A percentile compares a stretch with the other conserved stretches of the same genome.
Evolutionary conservation across 1,284 basidiomycete species (phyloP).

Genomic region (Spongiforma sp.): DNA sequence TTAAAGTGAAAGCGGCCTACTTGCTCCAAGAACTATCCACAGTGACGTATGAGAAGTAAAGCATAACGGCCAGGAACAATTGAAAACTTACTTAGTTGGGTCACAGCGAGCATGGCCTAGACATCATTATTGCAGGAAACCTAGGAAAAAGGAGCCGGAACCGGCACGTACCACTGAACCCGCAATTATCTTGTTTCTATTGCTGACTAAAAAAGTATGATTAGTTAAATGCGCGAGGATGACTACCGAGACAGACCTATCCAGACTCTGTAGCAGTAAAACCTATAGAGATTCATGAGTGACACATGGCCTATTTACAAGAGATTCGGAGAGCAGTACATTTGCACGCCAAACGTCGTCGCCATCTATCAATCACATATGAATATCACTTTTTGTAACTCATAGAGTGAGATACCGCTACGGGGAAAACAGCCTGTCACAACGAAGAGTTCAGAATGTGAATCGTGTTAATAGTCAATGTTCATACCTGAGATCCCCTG

Average conservation of each 20-base stretch:
- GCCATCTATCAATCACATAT: not conserved
- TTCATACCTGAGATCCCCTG: no score
- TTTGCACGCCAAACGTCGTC: conserved; percentile 5
- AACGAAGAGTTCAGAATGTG: no score
- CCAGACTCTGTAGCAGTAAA: conserved; percentile 18
- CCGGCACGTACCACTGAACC: conserved; percentile 6
- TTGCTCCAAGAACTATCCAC: conserved; percentile 1
- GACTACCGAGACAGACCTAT: not conserved
- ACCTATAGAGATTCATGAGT: conserved; percentile 5
- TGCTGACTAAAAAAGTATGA: conserved; percentile 2
- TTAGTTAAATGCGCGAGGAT: not conserved
- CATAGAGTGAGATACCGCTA: no score
- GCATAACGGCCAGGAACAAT: not conserved
- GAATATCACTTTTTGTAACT: no score
- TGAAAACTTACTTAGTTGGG: conserved; percentile 4
- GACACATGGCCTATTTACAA: no score
- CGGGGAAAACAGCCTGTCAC: no score
- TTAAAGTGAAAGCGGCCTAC: not conserved
- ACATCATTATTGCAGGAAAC: not conserved
- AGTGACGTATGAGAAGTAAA: not conserved
- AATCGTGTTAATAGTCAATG: no score
- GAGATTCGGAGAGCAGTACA: not conserved
- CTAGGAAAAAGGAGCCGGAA: no score
- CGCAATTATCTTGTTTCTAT: conserved; percentile 2
- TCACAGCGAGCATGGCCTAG: conserved; percentile 1